phyloP scores from a whole-genome alignment of 1,284 basidiomycete genomes.

The Pulveroboletus ridleyi region DNA sequence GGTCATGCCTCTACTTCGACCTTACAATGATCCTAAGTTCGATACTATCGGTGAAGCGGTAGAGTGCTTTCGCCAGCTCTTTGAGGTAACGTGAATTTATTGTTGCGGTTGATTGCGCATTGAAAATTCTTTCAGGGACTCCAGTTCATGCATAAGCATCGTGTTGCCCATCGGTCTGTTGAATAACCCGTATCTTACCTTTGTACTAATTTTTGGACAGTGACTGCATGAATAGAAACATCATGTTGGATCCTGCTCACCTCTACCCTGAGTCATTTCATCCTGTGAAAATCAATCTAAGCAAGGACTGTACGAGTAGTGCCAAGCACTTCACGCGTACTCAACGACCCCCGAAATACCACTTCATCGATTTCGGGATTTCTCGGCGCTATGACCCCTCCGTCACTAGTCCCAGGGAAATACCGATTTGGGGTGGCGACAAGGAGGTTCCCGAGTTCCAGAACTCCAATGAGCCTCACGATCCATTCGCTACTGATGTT shows the following conservation, averaged over 20 bases:
- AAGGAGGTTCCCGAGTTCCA: slow-evolving; percentile 34
- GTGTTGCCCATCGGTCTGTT: slow-evolving; percentile 28
- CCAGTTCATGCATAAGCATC: slow-evolving; percentile 31
- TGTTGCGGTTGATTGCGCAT: background rate
- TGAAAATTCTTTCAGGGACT: slow-evolving; percentile 22
- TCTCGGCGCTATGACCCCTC: slow-evolving; percentile 36
- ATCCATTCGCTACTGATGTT: slow-evolving; percentile 45
- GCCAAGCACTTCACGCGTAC: slow-evolving; percentile 36
- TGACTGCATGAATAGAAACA: slow-evolving; percentile 34
- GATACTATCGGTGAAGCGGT: slow-evolving; percentile 41
- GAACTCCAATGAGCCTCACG: slow-evolving; percentile 25
- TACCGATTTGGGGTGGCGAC: slow-evolving; percentile 31
- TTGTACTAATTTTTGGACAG: slow-evolving; percentile 6
- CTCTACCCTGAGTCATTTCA: slow-evolving; percentile 39
- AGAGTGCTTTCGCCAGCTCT: slow-evolving; percentile 41
- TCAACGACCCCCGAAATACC: slow-evolving; percentile 39
- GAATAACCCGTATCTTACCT: accelerated
- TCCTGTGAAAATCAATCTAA: slow-evolving; percentile 21
- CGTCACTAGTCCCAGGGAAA: slow-evolving; percentile 23
- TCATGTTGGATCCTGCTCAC: slow-evolving; percentile 42
- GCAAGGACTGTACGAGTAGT: slow-evolving; percentile 28
- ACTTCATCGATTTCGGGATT: slow-evolving; percentile 48
- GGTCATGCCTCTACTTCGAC: slow-evolving; percentile 40
- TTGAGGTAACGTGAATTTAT: slow-evolving; percentile 37
- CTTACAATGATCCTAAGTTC: slow-evolving; percentile 32